A percentile compares a stretch with the other conserved stretches of the same genome.
Conservation (phyloP, 2,329 filamentous ascomycete genomes). For the Saccharata proteae region DNA sequence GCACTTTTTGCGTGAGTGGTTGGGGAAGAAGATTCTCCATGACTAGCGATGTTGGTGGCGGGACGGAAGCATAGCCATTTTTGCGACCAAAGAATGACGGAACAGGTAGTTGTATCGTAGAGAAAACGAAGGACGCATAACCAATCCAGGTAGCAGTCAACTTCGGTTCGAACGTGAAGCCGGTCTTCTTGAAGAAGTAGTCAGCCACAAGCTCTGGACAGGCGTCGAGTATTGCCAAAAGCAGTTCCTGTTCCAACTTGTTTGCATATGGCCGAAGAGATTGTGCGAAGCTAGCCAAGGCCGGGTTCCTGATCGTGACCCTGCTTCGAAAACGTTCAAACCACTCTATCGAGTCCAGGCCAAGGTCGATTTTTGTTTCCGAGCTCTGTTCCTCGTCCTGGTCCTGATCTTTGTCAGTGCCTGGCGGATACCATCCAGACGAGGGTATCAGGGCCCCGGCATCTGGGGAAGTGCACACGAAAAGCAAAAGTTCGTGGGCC, state of each 20-base stretch:
- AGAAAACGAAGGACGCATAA: conserved; percentile 80
- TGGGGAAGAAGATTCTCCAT: conserved; percentile 80
- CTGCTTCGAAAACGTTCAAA: conserved; percentile 55
- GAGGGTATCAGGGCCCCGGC: conserved; percentile 66
- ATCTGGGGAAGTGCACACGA: conserved; percentile 59
- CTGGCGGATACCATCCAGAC: conserved; percentile 73
- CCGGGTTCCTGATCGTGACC: conserved; percentile 66
- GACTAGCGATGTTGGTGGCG: conserved; percentile 66
- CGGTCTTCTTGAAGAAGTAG: conserved; percentile 69
- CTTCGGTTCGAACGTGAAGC: conserved; percentile 80
- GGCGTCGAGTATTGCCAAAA: conserved; percentile 65
- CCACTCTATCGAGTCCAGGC: conserved; percentile 57
- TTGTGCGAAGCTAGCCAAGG: conserved; percentile 66
- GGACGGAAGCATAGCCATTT: conserved; percentile 49
- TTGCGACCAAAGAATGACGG: conserved; percentile 60
- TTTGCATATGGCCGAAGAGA: conserved; percentile 74
- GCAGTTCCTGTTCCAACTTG: conserved; percentile 66
- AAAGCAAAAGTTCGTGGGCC: conserved; percentile 63
- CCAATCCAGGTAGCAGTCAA: conserved; percentile 90
- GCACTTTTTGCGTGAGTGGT: conserved; percentile 66
- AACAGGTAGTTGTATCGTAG: conserved; percentile 61
- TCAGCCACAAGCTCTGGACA: conserved; percentile 79
- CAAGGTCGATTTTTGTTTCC: conserved; percentile 45
- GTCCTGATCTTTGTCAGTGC: conserved; percentile 45
- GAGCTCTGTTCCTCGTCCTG: conserved; percentile 26